Base-by-base conservation (phyloP, 345 rosid genomes). In the Erucastrum elatum region DNA sequence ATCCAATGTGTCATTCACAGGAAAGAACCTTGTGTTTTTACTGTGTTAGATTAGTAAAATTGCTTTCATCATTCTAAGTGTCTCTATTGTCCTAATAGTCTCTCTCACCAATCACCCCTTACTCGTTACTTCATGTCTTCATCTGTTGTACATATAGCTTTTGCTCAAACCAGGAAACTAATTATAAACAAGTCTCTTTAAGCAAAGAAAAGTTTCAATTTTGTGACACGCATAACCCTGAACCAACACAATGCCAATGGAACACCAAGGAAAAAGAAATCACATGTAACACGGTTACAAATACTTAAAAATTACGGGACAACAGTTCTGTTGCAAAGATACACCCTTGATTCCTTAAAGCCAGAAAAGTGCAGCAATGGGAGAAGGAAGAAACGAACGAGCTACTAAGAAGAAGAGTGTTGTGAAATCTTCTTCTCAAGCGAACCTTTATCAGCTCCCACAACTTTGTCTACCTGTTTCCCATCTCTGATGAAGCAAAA, bases 381-480 rank as follows among this genome's bases (percentile, higher is more conserved):
- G 53, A 27, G 49, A 58, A 27, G 72, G 15, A 8, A 16, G 15
- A 16, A 55, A 30, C 12, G 8, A 37, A 21, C 21, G 21, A 21
- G 63, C 59, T 29, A 68, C 49, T 63, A 69, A 30, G 78, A 84
- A 66, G 83, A 66, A 30, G 88, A 89, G 82, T 87, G 85, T 13
- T 87, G 90, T 8, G 89, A 83, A 68, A 91, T 82, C 83, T 87
- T 94, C 87, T 64, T 77, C 82, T 89, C 97, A 30, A 94, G 91
- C 46, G 82, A 75, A 78, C 76, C 83, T 86, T 91, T 91, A 78
- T 94, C 94, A 30, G 98, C 93, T 49, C 97, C 98, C 2, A 91
- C 93, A 1, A 94, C 85, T 83, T 87, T 88, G 87, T 91, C 98
- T 6, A 94, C 85, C 81, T 91, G 93, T 81, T 89, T 90, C 13